Base-by-base conservation (phyloP, 2,329 filamentous ascomycete species). In the Exophiala oligosperma region DNA sequence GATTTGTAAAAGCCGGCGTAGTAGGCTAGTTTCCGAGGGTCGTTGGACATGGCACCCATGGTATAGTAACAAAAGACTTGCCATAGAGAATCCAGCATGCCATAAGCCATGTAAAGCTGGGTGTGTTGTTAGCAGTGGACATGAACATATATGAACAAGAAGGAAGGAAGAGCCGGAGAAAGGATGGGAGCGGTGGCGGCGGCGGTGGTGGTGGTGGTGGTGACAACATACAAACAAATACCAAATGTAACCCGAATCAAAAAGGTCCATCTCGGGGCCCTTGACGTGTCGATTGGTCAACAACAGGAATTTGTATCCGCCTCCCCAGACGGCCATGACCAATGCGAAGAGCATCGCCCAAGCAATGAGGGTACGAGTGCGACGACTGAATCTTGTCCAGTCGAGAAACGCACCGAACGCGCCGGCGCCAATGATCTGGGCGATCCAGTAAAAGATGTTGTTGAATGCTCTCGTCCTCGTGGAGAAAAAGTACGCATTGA, bases 11-110 rank as follows among this genome's bases (percentile, higher is more conserved):
- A 92, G 62, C 90, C 92, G 43, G 91, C 89, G 69, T 93, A 89
- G 79, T 97, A 96, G 77, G 93, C 92, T 28, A 93, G 84, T 74
- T 92, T 93, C 73, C 92, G 91, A 60, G 90, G 86, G 63, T 93
- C 96, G 83, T 97, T 97, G 71, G 90, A 92, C 44, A 97, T 81
- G 6, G 92, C 85, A 51, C 93, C 93, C 89, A 97, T 96, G 78
- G 89, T 81, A 92, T 92, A 96, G 80, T 97, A 96, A 52, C 92
- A 87, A 68, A 81, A 86, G 0, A 91, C 92, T 78, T 97, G 92
- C 87, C 91, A 97, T 56, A 86, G 83, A 43, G 92, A 90, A 71
- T 97, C 92, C 66, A 87, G 93, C 74, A 94, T 88, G 43, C 91
- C 91, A 71, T 93, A 95, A 74, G 92, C 91, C 68, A 96, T 90